Base-by-base conservation (phyloP, 352 stramenopile species). In the Pythium vanterpoolii region DNA sequence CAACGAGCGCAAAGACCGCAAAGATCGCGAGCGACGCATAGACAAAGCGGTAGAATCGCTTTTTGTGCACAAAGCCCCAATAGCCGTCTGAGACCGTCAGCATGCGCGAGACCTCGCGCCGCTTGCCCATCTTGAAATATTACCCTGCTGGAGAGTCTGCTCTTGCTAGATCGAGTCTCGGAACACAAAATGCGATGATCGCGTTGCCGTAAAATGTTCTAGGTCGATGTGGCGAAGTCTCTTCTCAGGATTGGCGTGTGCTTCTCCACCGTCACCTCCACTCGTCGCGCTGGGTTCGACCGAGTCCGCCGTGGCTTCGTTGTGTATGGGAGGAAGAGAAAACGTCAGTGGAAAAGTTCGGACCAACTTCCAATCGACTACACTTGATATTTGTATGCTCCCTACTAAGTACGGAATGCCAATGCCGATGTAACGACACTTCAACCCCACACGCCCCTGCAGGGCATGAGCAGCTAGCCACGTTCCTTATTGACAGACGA, bases 21-120 rank as follows among this genome's bases (percentile, higher is more conserved):
- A 89, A 91, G 61, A 88, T 83, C 54, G 81, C 87, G 31, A 91
- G 69, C 45, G 76, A 68, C 42, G 81, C 81, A 59, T 89, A 91
- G n/a, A 72, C 39, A 68, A 76, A 91, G 34, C 81, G 79, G 60
- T 73, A 88, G 74, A 91, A 83, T 18, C 81, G 81, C 59, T 77
- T 82, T 65, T 91, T 71, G 56, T 91, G 74, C 45, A 91, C 64
- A 49, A 88, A 89, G 18, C 77, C 77, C 82, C 79, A 89, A 66
- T 91, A 91, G 61, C 77, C 79, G 54, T 87, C 79, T 50, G 81
- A 89, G 38, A 91, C 68, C 24, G 68, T 74, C 51, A 89, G 71
- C 82, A 91, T 91, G 58, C 86, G 75, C 39, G 64, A 73, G 47
- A 91, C 60, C 47, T 71, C 67, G 47, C 82, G 77, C 10, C 76